Evolutionary conservation across 2,329 filamentous ascomycete species (phyloP).

Genomic region (Ploettnerulaceae sp.): DNA sequence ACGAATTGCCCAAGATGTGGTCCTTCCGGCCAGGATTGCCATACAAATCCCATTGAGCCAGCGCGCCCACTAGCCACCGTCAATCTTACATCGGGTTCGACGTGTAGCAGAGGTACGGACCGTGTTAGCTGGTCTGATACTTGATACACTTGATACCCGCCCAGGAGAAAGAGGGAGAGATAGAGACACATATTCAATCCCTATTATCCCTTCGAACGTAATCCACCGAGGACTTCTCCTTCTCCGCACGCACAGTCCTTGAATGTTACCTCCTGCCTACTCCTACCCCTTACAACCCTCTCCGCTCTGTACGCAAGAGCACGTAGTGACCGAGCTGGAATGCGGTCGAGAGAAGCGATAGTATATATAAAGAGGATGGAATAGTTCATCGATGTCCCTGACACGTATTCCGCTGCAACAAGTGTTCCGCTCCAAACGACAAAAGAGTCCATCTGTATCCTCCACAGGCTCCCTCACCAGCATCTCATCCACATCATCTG

Average conservation of each 20-base stretch:
- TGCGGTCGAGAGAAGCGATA: too few relatives aligned
- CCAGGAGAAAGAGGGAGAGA: neutral
- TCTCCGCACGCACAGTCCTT: neutral
- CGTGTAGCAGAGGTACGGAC: slow-evolving; percentile 1
- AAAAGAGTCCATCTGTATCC: slow-evolving; percentile 6
- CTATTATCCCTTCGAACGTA: too few relatives aligned
- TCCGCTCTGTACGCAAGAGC: too few relatives aligned
- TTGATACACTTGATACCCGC: neutral
- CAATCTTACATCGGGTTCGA: too few relatives aligned
- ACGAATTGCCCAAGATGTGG: neutral
- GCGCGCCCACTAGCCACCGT: neutral
- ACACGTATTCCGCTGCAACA: slow-evolving; percentile 11
- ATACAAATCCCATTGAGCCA: neutral
- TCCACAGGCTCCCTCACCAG: neutral
- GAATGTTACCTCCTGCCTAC: slow-evolving; percentile 1
- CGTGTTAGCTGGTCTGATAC: slow-evolving; percentile 2
- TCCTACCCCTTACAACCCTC: too few relatives aligned
- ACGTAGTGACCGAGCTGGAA: too few relatives aligned
- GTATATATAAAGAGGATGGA: slow-evolving; percentile 5
- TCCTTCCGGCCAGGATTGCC: neutral
- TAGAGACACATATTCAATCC: neutral
- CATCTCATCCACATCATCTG: slow-evolving; percentile 6
- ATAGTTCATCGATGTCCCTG: slow-evolving; percentile 7
- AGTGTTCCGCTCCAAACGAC: slow-evolving; percentile 9
- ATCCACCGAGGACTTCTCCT: too few relatives aligned